These are phyloP conservation scores for Phytopythium litorale DNA, from an alignment of 352 stramenopile species.

Conservation along the genomic window DNA sequence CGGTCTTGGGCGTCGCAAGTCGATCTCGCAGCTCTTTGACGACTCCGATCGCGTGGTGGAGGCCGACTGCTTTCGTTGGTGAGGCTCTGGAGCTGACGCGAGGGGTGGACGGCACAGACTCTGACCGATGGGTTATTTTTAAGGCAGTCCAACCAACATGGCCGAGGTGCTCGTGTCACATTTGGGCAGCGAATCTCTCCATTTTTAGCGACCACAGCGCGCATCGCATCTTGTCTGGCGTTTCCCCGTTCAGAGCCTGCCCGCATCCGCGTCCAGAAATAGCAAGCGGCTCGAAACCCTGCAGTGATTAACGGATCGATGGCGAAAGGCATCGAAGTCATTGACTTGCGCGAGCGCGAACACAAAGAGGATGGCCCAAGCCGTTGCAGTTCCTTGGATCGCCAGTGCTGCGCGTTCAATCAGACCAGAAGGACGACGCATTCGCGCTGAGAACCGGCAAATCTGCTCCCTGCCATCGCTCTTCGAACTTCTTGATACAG, in stretches of 20 bases:
- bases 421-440: constrained; percentile 54
- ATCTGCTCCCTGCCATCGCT: constrained; percentile 26
- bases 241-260: neutral
- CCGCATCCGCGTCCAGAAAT: neutral
- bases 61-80: neutral
- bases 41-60: neutral
- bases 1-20: neutral
- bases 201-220: neutral
- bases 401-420: neutral
- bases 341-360: neutral
- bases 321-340: too few species aligned
- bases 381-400: neutral
- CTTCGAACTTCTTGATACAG: constrained; percentile 56
- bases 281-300: neutral
- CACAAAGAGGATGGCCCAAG: neutral
- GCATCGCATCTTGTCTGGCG: neutral
- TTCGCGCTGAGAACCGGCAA: constrained; percentile 46
- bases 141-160: neutral
- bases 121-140: neutral
- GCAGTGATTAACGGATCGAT: too few species aligned
- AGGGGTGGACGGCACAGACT: neutral
- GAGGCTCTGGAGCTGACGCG: neutral
- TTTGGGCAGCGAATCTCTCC: neutral
- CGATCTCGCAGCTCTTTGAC: neutral
- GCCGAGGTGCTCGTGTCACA: neutral